Evolutionary conservation across 768 basidiomycete species (phyloP), one percentile per base, ranked within the genome.

Genomic region (Hortiboletus campestris): DNA sequence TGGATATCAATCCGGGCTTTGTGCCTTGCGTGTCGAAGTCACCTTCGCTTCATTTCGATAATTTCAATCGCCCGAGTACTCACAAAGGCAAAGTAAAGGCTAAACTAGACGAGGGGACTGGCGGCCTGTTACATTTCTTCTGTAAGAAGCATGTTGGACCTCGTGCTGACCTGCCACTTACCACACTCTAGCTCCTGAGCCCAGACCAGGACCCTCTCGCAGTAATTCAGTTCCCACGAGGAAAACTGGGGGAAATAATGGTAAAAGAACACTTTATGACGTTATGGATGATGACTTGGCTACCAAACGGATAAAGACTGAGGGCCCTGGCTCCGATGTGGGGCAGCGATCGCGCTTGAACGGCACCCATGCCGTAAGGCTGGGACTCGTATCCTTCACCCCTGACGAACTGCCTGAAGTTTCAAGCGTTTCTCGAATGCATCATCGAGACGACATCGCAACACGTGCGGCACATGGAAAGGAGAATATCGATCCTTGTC

Each of bases 1-100:
- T 77, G 29, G 94, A 97, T 66, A 91, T 92, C 71, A 85, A 90
- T 64, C 85, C 88, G 14, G 63, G 66, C 10, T 90, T 80, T 67
- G 65, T 73, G 42, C 88, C 90, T 51, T 72, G 79, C 71, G 67
- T 72, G 4, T 70, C 80, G 57, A 85, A 80, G 66, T 64, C 76
- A 51, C 68, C 72, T 51, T 72, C 75, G 28, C 64, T 74, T 51
- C 64, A 63, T 41, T 65, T 65, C 46, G 61, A 66, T 54, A 49
- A 72, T 52, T 46, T 64, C 56, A 63, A 67, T 22, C 63, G 59
- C 35, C 54, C 63, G 20, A 61, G 57, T 40, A 67, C 64, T 58
- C 63, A 64, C 51, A 83, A 78, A 61, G 75, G 72, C 34, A 85
- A 85, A 64, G 79, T 74, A 28, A 84, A 80, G 66, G 72, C 68